These are phyloP conservation scores for Fusarium sp. DNA, from an alignment of 2,329 filamentous ascomycete genomes.

Conservation along the genomic window DNA sequence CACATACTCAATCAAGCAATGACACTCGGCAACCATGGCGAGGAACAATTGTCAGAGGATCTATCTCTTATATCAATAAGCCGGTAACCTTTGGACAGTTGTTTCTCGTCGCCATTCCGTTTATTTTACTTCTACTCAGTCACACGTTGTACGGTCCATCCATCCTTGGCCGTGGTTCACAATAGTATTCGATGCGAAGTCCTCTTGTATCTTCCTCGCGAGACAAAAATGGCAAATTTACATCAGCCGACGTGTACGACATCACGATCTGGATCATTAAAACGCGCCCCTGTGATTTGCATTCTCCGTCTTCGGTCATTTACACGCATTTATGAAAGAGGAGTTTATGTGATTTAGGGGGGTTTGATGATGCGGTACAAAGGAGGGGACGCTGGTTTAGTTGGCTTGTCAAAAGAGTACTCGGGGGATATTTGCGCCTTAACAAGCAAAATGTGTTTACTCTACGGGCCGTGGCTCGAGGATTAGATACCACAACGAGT, in stretches of 20 bases:
- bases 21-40: conserved; percentile 32
- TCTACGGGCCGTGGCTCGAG: conserved; percentile 8
- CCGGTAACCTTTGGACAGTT: conserved; percentile 28
- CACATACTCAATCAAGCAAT: conserved; percentile 18
- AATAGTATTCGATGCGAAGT: conserved; percentile 30
- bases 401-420: conserved; percentile 12
- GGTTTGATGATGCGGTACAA: conserved; percentile 7
- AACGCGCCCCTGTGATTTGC: conserved; percentile 42
- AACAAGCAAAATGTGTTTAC: conserved; percentile 30
- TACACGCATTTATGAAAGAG: conserved; percentile 43
- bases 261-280: conserved; percentile 45
- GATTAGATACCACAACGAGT: conserved; percentile 32
- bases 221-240: conserved; percentile 30
- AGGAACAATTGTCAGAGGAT: conserved; percentile 25
- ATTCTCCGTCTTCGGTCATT: conserved; percentile 44
- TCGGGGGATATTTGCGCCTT: conserved; percentile 28
- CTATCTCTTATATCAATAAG: conserved; percentile 22
- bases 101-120: conserved; percentile 27
- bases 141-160: conserved; percentile 35
- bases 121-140: conserved; percentile 37
- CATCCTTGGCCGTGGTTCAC: conserved; percentile 16
- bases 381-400: conserved; percentile 1
- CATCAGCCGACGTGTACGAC: conserved; percentile 39
- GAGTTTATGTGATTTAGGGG: conserved; percentile 26
- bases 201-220: conserved; percentile 27